Percentiles rank a stretch among this genome's conserved stretches.
Conservation (phyloP, 1,284 basidiomycete genomes). For the Earliella scabrosa region DNA sequence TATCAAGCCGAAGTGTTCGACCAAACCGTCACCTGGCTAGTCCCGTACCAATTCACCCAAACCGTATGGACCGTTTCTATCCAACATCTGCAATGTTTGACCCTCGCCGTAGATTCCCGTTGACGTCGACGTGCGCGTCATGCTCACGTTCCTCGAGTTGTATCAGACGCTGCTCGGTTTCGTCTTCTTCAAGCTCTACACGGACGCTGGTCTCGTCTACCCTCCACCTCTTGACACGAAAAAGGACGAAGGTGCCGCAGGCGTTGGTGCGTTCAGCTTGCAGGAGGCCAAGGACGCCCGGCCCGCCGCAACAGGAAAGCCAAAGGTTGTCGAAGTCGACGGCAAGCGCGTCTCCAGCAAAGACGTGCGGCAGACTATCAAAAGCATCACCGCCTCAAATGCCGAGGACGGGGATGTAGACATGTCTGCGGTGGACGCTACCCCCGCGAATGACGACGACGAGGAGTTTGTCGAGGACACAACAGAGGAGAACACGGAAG, state of each 20-base stretch:
- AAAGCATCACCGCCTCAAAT: conserved; percentile 49
- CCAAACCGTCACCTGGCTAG: conserved; percentile 94
- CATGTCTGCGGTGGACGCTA: conserved; percentile 40
- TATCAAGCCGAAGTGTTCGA: conserved; percentile 97
- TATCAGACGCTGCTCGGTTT: conserved; percentile 98
- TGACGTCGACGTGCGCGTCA: conserved; percentile 97
- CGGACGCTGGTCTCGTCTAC: conserved; percentile 92
- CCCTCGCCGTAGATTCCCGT: conserved; percentile 92
- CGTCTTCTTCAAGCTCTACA: conserved; percentile 96
- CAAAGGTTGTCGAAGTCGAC: conserved; percentile 52
- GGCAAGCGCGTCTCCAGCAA: conserved; percentile 68
- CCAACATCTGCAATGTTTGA: too few relatives aligned
- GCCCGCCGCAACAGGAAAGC: conserved; percentile 34
- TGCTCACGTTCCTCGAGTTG: conserved; percentile 98
- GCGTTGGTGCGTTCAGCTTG: conserved; percentile 90
- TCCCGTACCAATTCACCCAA: conserved; percentile 98
- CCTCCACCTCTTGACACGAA: conserved; percentile 88
- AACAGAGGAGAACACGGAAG: conserved; percentile 61
- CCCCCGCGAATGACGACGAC: conserved; percentile 48
- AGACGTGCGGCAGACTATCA: conserved; percentile 77
- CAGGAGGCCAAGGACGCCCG: conserved; percentile 52
- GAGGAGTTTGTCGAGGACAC: conserved; percentile 76
- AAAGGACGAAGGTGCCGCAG: conserved; percentile 89
- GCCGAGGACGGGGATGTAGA: conserved; percentile 43
- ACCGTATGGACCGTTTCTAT: conserved; percentile 64